Conservation (phyloP, 208 protist species). For the Naegleria lovaniensis region DNA sequence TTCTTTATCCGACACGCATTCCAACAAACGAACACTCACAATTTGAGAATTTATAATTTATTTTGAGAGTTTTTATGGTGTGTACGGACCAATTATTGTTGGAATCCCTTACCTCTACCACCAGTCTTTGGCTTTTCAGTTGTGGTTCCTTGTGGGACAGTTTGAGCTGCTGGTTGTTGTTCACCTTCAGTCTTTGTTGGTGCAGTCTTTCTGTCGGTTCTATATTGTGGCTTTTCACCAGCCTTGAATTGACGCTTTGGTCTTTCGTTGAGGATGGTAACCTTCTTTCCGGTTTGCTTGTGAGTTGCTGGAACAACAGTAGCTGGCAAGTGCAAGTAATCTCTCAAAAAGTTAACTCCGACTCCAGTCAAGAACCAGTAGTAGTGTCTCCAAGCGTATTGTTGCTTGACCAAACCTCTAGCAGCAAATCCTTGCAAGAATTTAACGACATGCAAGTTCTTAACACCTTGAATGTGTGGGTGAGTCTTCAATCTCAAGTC, state of each 20-base stretch:
- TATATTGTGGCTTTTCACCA: background rate
- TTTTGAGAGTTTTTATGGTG: background rate
- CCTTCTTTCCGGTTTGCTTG: background rate
- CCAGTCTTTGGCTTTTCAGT: constrained; percentile 12
- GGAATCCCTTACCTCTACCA: constrained; percentile 7
- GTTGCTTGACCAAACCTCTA: constrained; percentile 70
- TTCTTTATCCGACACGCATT: background rate
- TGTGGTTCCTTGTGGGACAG: background rate
- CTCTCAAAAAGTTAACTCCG: constrained; percentile 80
- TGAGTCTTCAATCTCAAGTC: constrained; percentile 41
- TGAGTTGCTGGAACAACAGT: constrained; percentile 59
- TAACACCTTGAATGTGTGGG: constrained; percentile 34
- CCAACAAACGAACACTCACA: background rate
- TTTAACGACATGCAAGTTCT: constrained; percentile 39
- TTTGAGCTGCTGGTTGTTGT: background rate
- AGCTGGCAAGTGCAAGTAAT: constrained; percentile 76
- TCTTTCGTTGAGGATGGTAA: background rate
- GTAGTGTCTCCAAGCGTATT: constrained; percentile 85
- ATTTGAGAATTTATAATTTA: background rate
- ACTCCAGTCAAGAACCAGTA: constrained; percentile 83
- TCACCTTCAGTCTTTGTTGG: background rate
- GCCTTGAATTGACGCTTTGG: background rate
- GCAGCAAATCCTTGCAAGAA: constrained; percentile 29
- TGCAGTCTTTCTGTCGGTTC: background rate
- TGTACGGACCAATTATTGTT: background rate